Evolutionary conservation across 1,284 basidiomycete genomes (phyloP), one percentile per base, ranked within the genome.

Genomic region (Boletus hoseneyae): DNA sequence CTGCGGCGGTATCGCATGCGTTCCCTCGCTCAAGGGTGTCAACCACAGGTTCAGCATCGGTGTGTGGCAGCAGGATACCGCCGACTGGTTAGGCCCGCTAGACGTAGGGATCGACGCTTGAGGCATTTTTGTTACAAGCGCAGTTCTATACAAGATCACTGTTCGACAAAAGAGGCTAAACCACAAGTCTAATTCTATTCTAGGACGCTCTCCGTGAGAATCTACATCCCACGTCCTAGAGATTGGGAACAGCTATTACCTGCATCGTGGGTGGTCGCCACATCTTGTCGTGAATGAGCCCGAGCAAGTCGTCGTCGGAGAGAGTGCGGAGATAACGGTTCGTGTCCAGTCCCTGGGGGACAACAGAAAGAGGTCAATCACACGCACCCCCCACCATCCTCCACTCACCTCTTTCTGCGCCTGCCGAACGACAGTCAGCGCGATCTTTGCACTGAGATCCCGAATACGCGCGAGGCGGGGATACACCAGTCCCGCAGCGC

Each of bases 21-120:
- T 94, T 1, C 88, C 91, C 23, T 76, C 76, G 13, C 73, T 93
- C 54, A 80, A 83, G 44, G 87, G 86, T 3, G 81, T 94, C 40
- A 95, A 95, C 61, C 92, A 95, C 67, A 76, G 89, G 30, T 93
- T 86, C 56, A 74, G 74, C n/a, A 84, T 92, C 36, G 78, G 69
- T 45, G 66, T 70, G 40, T 90, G 87, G 85, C 76, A 73, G 43
- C 49, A 36, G 9, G 41, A 51, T n/a, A 23, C 5, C 1, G n/a
- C 7, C 2, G 52, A 36, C 29, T 52, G 61, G 48, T 46, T 51
- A 11, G 12, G 8, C 10, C 13, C 27, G 19, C 33, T 66, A 7
- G 54, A 52, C 3, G 12, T 45, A 2, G 48, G 27, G 4, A 54
- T 48, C n/a, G 64, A 66, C 25, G 55, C 51, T 11, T 66, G 46